Evolutionary conservation across 805 yeast species (phyloP), one percentile per base, ranked within the genome.

Genomic region (Zygosaccharomyces gambellarensis): DNA sequence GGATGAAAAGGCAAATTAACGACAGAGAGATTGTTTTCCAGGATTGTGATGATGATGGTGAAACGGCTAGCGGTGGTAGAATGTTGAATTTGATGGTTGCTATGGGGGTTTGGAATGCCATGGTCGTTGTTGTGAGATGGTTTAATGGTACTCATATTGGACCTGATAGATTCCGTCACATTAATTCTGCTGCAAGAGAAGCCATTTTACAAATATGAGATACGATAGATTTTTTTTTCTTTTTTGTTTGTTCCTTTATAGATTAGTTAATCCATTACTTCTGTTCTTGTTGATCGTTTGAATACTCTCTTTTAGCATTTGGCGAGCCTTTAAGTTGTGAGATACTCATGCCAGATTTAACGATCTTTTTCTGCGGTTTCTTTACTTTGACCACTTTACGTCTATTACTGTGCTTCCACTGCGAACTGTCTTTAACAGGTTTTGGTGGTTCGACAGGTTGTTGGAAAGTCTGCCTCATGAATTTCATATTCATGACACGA

Each of bases 1-100:
- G 98, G 54, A 84, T 94, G 3, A 74, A 74, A 48, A 65, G 62
- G 0, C 69, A 62, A 1, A 46, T 56, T 14, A 72, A 74, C 17
- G 50, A 39, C 19, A 46, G 51, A 27, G 87, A 83, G 0, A 77
- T 81, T 0, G 73, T 77, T 32, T 77, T 75, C 43, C 94, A 87
- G 59, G 97, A 94, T 59, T 90, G 87, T 58, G 97, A 94, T 62
- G 98, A 94, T 65, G 99, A 92, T 63, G 99, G 99, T 2, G 99
- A 94, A 63, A 77, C 95, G 0, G 98, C 98, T 0, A 96, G 98
- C 0, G 99, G 99, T 8, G 81, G 90, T 4, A 72, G 97, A 50
- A 71, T 90, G 75, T 67, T 90, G 45, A 96, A 89, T 70, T 67
- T 90, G 43, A 68, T 90, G 55, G 80, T 87, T 32, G 78, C 81